Percentiles rank a stretch among this genome's conserved stretches.
Evolutionary conservation across 2,329 filamentous ascomycete species (phyloP).

Genomic region (Bimuria novae-zelandiae): DNA sequence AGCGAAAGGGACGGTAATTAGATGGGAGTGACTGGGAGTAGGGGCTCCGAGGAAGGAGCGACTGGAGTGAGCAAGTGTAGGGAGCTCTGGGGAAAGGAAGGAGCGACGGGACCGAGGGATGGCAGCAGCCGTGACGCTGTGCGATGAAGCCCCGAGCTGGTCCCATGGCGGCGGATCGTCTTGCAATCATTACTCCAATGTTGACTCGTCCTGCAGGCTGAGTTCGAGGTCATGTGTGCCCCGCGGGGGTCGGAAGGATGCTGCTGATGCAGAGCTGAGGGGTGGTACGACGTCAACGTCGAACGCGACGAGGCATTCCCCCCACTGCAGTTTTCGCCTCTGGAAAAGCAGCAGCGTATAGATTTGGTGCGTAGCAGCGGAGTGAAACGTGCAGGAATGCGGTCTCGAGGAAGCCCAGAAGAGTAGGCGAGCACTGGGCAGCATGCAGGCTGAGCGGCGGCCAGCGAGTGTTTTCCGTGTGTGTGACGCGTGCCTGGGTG

Average conservation of each 20-base stretch:
- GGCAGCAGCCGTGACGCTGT: no score
- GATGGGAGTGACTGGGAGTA: not conserved
- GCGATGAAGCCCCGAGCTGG: constrained; percentile 7
- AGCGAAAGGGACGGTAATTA: not conserved
- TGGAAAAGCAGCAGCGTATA: not conserved
- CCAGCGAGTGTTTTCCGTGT: not conserved
- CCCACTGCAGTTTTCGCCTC: not conserved
- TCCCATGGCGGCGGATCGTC: constrained; percentile 10
- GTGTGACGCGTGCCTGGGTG: not conserved
- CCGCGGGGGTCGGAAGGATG: constrained; percentile 4
- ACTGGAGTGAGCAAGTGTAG: not conserved
- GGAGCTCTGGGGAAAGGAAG: not conserved
- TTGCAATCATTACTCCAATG: not conserved
- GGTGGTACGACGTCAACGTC: constrained; percentile 7
- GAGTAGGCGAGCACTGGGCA: constrained; percentile 10
- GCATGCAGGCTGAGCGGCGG: constrained; percentile 5
- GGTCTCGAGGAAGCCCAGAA: not conserved
- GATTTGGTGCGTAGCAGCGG: constrained; percentile 2
- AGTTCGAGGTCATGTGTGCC: constrained; percentile 14
- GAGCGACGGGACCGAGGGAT: not conserved
- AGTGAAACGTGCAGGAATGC: constrained; percentile 21
- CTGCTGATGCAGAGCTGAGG: not conserved
- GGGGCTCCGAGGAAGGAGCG: not conserved
- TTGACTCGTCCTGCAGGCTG: constrained; percentile 12
- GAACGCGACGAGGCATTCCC: not conserved